Conservation (phyloP, 2,329 filamentous ascomycete genomes). For the Diplodia corticola region DNA sequence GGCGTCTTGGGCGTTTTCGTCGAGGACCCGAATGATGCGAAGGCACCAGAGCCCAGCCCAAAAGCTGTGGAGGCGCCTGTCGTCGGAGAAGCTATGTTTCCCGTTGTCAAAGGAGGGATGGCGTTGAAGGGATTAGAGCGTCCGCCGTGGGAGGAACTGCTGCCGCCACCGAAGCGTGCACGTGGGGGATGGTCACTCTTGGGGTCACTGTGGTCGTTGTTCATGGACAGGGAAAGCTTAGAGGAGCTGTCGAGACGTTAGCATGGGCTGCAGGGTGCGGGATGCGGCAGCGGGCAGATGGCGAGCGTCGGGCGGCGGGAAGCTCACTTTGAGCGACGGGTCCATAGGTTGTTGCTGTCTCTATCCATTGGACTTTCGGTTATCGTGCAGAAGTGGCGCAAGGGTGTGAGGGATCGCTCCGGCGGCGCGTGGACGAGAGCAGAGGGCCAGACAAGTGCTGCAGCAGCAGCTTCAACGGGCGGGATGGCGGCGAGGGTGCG, state of each 20-base stretch:
- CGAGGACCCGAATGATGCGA: slow-evolving; percentile 85
- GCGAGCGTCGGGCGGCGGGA: slow-evolving; percentile 16
- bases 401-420: slow-evolving; percentile 1
- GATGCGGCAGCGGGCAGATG: slow-evolving; percentile 26
- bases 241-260: slow-evolving; percentile 60
- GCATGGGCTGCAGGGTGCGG: slow-evolving; percentile 24
- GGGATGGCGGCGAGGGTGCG: slow-evolving; percentile 1
- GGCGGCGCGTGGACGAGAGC: slow-evolving; percentile 5
- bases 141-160: slow-evolving; percentile 70
- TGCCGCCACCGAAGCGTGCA: slow-evolving; percentile 71
- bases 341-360: slow-evolving; percentile 61
- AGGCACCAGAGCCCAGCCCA: slow-evolving; percentile 89
- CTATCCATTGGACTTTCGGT: slow-evolving; percentile 40
- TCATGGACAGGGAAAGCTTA: slow-evolving; percentile 88
- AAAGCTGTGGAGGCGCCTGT: slow-evolving; percentile 82
- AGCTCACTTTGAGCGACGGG: slow-evolving; percentile 77
- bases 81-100: slow-evolving; percentile 70
- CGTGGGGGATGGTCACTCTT: slow-evolving; percentile 59
- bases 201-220: slow-evolving; percentile 53
- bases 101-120: slow-evolving; percentile 68
- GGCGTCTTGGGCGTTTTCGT: slow-evolving; percentile 85
- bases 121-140: slow-evolving; percentile 76
- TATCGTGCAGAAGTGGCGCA: slow-evolving; percentile 6
- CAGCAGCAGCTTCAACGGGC: slow-evolving; percentile 16
- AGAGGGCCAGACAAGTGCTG: slow-evolving; percentile 11